Evolutionary conservation across 495 filamentous ascomycete genomes (phyloP).

Genomic region (Parathielavia hyrcaniae): DNA sequence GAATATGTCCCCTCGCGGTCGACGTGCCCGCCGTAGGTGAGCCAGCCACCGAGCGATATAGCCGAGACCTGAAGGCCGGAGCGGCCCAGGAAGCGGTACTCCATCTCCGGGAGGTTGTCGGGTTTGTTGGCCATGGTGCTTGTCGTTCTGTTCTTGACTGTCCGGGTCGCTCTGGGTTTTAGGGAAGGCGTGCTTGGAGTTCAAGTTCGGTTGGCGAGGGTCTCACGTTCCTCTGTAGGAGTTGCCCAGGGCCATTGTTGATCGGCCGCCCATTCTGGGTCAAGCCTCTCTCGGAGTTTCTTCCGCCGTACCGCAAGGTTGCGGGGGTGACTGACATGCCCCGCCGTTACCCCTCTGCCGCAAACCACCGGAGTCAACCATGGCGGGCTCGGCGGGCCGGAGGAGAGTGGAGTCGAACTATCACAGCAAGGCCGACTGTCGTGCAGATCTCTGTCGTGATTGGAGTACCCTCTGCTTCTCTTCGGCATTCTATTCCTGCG

Average conservation of each 20-base stretch:
- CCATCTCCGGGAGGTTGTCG: slow-evolving; percentile 54
- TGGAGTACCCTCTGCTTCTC: too few species aligned
- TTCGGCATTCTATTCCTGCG: too few species aligned
- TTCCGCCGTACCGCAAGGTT: not conserved
- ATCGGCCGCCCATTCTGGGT: not conserved
- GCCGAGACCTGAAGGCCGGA: slow-evolving; percentile 71
- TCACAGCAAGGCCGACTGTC: not conserved
- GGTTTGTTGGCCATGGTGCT: slow-evolving; percentile 38
- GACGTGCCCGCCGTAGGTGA: slow-evolving; percentile 73
- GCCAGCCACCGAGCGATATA: slow-evolving; percentile 67
- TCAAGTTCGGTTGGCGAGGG: too few species aligned
- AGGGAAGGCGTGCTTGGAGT: not conserved
- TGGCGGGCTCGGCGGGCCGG: not conserved
- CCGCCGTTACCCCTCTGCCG: slow-evolving; percentile 10
- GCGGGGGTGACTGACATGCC: not conserved
- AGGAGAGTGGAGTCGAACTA: not conserved
- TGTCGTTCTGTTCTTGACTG: too few species aligned
- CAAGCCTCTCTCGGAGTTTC: not conserved
- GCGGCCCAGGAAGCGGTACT: slow-evolving; percentile 67
- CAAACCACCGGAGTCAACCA: not conserved
- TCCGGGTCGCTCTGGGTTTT: not conserved
- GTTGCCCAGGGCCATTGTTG: not conserved
- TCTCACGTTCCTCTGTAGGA: not conserved
- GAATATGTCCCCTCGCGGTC: slow-evolving; percentile 51
- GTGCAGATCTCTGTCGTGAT: too few species aligned